These are phyloP conservation scores for Alternaria atra DNA, from an alignment of 2,329 filamentous ascomycete species.

Conservation along the genomic window DNA sequence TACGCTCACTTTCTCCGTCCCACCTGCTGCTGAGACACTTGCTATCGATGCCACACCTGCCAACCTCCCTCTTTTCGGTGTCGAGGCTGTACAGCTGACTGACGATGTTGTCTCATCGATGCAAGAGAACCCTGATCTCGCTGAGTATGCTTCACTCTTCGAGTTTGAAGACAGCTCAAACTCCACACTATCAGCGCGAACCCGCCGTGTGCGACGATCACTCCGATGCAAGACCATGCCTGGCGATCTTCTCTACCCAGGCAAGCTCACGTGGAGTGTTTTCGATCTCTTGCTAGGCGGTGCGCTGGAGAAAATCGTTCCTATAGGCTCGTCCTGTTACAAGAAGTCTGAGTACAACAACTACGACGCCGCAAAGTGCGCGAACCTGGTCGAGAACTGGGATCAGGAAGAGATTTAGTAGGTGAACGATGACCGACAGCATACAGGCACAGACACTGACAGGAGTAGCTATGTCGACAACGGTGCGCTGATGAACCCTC, in stretches of 20 bases:
- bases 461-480: constrained; percentile 30
- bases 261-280: constrained; percentile 28
- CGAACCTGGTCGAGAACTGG: constrained; percentile 27
- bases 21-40: constrained; percentile 39
- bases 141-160: constrained; percentile 39
- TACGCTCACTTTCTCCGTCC: constrained; percentile 27
- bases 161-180: constrained; percentile 47
- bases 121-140: constrained; percentile 23
- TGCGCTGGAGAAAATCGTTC: constrained; percentile 37
- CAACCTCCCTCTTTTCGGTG: constrained; percentile 31
- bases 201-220: constrained; percentile 20
- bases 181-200: constrained; percentile 12
- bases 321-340: constrained; percentile 42
- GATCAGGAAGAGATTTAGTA: constrained; percentile 34
- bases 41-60: constrained; percentile 28
- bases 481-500: constrained; percentile 38
- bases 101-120: constrained; percentile 34
- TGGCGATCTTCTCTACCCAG: constrained; percentile 37
- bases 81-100: constrained; percentile 37
- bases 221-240: constrained; percentile 41
- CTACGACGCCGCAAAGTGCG: constrained; percentile 38
- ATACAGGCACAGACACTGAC: constrained; percentile 2
- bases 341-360: constrained; percentile 39
- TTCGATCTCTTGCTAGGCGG: constrained; percentile 36
- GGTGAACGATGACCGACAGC: constrained; percentile 3